phyloP scores from a whole-genome alignment of 2,329 filamentous ascomycete species.

The Tolypocladium amazonense region DNA sequence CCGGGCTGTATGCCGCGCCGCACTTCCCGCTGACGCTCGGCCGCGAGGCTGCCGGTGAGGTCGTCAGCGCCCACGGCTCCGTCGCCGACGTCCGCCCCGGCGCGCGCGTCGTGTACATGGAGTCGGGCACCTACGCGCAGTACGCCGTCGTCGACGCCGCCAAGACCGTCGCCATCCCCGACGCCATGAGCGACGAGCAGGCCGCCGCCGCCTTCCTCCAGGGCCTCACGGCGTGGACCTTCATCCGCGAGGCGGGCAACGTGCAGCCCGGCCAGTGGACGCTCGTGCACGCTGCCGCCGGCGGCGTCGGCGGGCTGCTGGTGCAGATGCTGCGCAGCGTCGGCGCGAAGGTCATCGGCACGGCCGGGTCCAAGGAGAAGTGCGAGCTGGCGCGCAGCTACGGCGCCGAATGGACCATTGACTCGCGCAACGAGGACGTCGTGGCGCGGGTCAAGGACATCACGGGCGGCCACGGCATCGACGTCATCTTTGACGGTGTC shows the following conservation, averaged over 20 bases:
- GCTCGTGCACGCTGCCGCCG: slow-evolving; percentile 76
- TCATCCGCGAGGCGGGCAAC: slow-evolving; percentile 66
- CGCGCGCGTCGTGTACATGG: slow-evolving; percentile 62
- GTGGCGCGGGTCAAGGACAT: slow-evolving; percentile 53
- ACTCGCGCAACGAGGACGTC: slow-evolving; percentile 50
- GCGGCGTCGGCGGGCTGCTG: slow-evolving; percentile 67
- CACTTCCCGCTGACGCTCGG: slow-evolving; percentile 64
- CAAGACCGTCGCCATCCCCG: slow-evolving; percentile 53
- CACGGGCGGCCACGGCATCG: slow-evolving; percentile 61
- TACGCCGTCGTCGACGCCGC: slow-evolving; percentile 42
- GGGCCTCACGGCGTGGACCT: slow-evolving; percentile 70
- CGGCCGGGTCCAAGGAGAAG: slow-evolving; percentile 65
- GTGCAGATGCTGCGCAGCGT: slow-evolving; percentile 62
- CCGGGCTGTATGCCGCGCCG: slow-evolving; percentile 64
- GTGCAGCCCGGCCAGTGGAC: slow-evolving; percentile 72
- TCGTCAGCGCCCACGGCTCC: slow-evolving; percentile 50
- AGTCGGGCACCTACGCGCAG: slow-evolving; percentile 41
- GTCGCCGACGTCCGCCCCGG: slow-evolving; percentile 47
- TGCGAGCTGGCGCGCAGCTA: slow-evolving; percentile 55
- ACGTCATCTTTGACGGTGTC: slow-evolving; percentile 77
- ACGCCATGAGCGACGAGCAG: slow-evolving; percentile 45
- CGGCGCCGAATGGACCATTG: slow-evolving; percentile 63
- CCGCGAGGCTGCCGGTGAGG: slow-evolving; percentile 64
- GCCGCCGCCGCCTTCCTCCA: slow-evolving; percentile 67
- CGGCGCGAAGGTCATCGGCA: slow-evolving; percentile 71